Base-by-base conservation (phyloP, 1,139 yeast species). In the Magnusiomyces ingens region DNA sequence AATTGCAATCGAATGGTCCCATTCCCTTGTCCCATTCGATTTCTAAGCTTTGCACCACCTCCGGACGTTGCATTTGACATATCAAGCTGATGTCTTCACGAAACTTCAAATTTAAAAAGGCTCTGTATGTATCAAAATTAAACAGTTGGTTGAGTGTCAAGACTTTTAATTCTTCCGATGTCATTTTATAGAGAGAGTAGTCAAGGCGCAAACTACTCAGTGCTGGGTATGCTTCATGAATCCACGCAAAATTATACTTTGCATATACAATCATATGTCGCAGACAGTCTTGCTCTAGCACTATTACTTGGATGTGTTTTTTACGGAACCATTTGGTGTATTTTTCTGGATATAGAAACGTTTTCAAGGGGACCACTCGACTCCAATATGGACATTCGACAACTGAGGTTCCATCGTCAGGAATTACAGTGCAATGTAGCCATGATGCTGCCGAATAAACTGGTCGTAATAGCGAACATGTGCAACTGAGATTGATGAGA, bases 301-400 rank as follows among this genome's bases (percentile, higher is more conserved):
- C 29, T 8, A 46, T 29, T 12, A 11, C 6, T n/a, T 36, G 26
- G 32, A 46, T 41, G 35, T 35, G n/a, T 3, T 36, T n/a, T 5
- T 46, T 46, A 11, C 8, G 8, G 18, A 46, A 46, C 49, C 49
- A 46, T 8, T 26, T 26, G 12, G 32, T 17, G 42, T 35, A 46
- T 22, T 36, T 46, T 15, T 36, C 32, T 6, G 49, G 49, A 46
- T 36, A 32, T 15, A 46, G 21, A 36, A 46, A 46, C 4, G 32
- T 38, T 10, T 22, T 18, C 10, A 46, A 35, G 2, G 49, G 42
- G 10, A 46, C 22, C 10, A 18, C 18, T 11, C 47, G 47, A 11
- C 37, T 18, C 37, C 38, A 29, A 44, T 29, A 44, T 29, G 47
- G 37, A 10, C 29, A 43, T 43, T 21, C 17, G 13, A 13, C 10